Base-by-base conservation (phyloP, 305 asterid species). In the Ajuga reptans region DNA sequence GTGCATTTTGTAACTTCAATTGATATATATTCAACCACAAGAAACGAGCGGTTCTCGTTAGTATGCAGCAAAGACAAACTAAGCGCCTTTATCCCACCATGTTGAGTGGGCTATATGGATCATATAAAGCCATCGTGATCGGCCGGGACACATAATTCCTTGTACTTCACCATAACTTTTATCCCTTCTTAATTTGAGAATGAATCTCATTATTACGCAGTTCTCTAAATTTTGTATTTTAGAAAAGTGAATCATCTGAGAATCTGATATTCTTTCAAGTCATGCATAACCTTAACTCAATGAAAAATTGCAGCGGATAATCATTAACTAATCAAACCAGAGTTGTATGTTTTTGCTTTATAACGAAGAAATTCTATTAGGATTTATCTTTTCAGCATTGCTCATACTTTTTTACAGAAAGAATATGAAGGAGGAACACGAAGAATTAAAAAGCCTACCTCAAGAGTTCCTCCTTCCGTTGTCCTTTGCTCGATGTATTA, bases 381-480 rank as follows among this genome's bases (percentile, higher is more conserved):
- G 53, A 12, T 18, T 45, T 24, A 49, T 59, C 12, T 29, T 68
- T 49, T 75, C 54, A 55, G 27, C 46, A 39, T n/a, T 59, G 57
- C 51, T 41, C 42, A 58, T 27, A 42, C 36, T 24, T 37, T 43
- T 9, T 12, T 45, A 61, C 58, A 72, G 11, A 72, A 31, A 51
- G 16, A 34, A 39, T 2, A 51, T 6, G 9, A 11, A 41, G 36
- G 9, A 42, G 50, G 29, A 59, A 3, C 14, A 15, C 37, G 37
- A 45, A 59, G 49, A 72, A 66, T 10, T 34, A 34, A 63, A 68
- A 75, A 43, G 8, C 75, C 51, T 69, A 89, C 96, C 96, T 91
- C 90, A 81, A 75, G 62, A 91, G 74, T 81, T 92, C 98, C 82
- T 89, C 91, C 69, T 70, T 79, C 58, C 24, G 77, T 65, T 83